Percentiles rank a stretch among this genome's conserved stretches.
Conservation (phyloP, 1,139 yeast species). For the Yamadazyma siamensis region DNA sequence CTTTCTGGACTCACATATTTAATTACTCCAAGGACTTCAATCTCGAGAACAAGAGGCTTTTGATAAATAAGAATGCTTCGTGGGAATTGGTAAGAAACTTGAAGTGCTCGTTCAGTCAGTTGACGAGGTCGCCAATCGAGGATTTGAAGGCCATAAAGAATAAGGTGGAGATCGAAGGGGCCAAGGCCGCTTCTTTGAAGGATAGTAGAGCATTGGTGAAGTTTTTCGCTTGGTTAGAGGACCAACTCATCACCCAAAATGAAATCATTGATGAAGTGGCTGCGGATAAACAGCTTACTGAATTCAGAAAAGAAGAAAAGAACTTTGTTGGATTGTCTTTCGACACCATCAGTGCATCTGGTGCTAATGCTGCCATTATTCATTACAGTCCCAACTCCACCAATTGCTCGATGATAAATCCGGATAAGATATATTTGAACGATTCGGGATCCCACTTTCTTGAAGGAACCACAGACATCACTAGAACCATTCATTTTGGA, state of each 20-base stretch:
- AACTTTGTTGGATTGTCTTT: slow-evolving; percentile 83
- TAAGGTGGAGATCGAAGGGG: slow-evolving; percentile 67
- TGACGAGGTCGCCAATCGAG: slow-evolving; percentile 61
- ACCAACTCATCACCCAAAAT: slow-evolving; percentile 50
- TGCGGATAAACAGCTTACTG: slow-evolving; percentile 69
- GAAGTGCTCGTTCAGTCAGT: slow-evolving; percentile 38
- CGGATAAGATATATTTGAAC: slow-evolving; percentile 73
- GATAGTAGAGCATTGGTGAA: slow-evolving; percentile 83
- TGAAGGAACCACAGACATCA: slow-evolving; percentile 96
- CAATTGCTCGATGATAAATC: slow-evolving; percentile 65
- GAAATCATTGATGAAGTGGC: slow-evolving; percentile 71
- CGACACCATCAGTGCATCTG: slow-evolving; percentile 89
- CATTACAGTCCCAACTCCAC: slow-evolving; percentile 73
- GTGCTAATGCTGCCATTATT: slow-evolving; percentile 88
- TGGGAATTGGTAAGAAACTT: slow-evolving; percentile 75
- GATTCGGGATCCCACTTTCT: slow-evolving; percentile 94
- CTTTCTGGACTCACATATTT: slow-evolving; percentile 53
- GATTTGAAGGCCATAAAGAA: slow-evolving; percentile 79
- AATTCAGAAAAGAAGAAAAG: slow-evolving; percentile 58
- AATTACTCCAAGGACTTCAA: slow-evolving; percentile 41
- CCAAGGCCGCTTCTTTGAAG: slow-evolving; percentile 72
- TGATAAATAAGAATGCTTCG: slow-evolving; percentile 65
- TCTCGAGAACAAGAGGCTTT: slow-evolving; percentile 38
- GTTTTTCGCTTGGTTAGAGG: slow-evolving; percentile 86
- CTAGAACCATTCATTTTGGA: slow-evolving; percentile 85